Conservation (phyloP, 345 rosid genomes). For the Linum trigynum region DNA sequence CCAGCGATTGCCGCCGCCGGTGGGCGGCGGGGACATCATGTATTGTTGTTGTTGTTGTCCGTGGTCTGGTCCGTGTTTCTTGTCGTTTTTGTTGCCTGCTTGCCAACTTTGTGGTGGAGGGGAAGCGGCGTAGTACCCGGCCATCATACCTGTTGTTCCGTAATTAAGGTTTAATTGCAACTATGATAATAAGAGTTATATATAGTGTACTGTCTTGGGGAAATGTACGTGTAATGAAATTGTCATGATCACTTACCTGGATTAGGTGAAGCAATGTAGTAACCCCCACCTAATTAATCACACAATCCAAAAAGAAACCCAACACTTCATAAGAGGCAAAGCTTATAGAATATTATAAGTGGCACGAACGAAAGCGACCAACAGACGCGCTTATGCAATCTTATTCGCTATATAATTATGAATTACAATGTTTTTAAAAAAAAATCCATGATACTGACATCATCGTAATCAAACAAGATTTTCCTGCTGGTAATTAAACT, state of each 20-base stretch:
- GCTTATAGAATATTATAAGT: too few relatives aligned
- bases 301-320: neutral
- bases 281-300: conserved; percentile 2
- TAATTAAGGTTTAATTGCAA: too few relatives aligned
- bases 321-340: neutral
- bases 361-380: neutral
- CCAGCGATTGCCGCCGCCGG: conserved; percentile 15
- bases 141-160: neutral
- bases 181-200: too few relatives aligned
- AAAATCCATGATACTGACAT: too few relatives aligned
- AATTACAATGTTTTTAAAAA: too few relatives aligned
- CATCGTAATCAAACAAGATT: too few relatives aligned
- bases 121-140: conserved; percentile 21
- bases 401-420: too few relatives aligned
- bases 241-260: conserved; percentile 3
- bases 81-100: conserved; percentile 1
- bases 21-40: conserved; percentile 15
- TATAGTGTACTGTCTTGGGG: neutral
- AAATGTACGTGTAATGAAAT: too few relatives aligned
- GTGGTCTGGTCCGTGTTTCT: conserved; percentile 20
- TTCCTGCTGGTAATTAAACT: too few relatives aligned
- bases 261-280: conserved; percentile 13
- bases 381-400: neutral
- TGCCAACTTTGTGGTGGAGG: conserved; percentile 12
- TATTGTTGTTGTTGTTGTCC: conserved; percentile 32